Percentiles rank a stretch among this genome's conserved stretches.
phyloP scores from a whole-genome alignment of 2,329 filamentous ascomycete species.

The Pyrenochaeta sp. region DNA sequence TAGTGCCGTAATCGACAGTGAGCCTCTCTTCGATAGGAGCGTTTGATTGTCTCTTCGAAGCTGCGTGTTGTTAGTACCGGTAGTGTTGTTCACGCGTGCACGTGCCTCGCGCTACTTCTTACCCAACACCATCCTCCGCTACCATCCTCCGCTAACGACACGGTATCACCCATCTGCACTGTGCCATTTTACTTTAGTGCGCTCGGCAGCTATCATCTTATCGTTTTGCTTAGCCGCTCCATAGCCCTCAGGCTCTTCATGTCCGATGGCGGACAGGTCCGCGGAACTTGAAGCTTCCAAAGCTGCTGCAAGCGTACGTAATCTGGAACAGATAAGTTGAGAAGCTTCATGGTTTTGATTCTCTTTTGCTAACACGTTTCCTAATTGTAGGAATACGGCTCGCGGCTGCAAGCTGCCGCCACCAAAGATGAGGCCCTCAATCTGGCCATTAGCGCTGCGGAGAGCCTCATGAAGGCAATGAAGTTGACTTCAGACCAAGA shows the following conservation, averaged over 20 bases:
- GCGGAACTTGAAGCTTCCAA: slow-evolving; percentile 37
- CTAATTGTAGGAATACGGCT: slow-evolving; percentile 35
- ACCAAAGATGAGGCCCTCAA: slow-evolving; percentile 72
- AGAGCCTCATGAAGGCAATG: slow-evolving; percentile 81
- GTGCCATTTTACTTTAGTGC: no score
- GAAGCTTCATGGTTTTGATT: background rate
- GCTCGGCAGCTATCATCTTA: no score
- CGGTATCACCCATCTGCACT: no score
- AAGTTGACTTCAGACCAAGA: slow-evolving; percentile 64
- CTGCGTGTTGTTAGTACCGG: no score
- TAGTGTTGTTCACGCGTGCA: no score
- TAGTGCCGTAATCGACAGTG: no score
- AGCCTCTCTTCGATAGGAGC: no score
- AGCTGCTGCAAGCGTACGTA: slow-evolving; percentile 45
- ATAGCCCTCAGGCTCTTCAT: slow-evolving; percentile 1
- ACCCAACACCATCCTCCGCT: slow-evolving; percentile 19
- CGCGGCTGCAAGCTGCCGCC: slow-evolving; percentile 57
- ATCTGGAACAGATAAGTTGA: slow-evolving; percentile 17
- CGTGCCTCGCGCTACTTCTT: slow-evolving; percentile 25
- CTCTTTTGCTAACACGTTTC: slow-evolving; percentile 23
- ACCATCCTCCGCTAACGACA: no score
- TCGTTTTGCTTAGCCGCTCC: slow-evolving; percentile 1
- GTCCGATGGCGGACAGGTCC: slow-evolving; percentile 36
- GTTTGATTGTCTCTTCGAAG: no score
- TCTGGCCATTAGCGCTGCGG: slow-evolving; percentile 77